Conservation (phyloP, 2,329 filamentous ascomycete species). For the Akanthomyces dipterigenus region DNA sequence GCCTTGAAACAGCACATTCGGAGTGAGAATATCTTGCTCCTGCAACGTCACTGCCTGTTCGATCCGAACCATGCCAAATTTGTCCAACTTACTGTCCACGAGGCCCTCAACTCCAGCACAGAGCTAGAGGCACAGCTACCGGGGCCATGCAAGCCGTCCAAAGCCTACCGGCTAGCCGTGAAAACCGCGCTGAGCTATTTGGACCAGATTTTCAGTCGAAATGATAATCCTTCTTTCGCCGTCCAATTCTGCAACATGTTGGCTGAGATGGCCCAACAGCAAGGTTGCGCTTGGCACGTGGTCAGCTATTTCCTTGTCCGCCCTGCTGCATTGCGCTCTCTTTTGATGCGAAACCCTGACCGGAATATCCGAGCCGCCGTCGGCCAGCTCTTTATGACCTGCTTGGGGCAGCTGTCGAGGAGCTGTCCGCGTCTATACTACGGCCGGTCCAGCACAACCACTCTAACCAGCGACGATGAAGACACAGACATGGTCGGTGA, state of each 20-base stretch:
- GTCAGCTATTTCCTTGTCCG: constrained; percentile 55
- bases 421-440: constrained; percentile 41
- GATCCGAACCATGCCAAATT: constrained; percentile 66
- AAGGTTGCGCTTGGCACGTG: constrained; percentile 50
- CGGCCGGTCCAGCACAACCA: not conserved
- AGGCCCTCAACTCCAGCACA: not conserved
- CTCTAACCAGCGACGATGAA: not conserved
- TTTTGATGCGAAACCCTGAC: constrained; percentile 58
- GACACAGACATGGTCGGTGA: constrained; percentile 7
- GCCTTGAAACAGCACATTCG: constrained; percentile 54
- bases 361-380: constrained; percentile 45
- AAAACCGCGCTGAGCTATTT: constrained; percentile 57
- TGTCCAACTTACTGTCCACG: constrained; percentile 50
- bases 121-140: not conserved
- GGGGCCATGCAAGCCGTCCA: not conserved
- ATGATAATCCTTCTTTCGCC: constrained; percentile 61
- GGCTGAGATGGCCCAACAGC: constrained; percentile 42
- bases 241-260: constrained; percentile 45
- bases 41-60: constrained; percentile 73
- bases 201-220: constrained; percentile 67
- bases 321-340: constrained; percentile 52
- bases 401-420: constrained; percentile 46
- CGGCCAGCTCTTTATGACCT: constrained; percentile 43
- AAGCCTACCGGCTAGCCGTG: constrained; percentile 44
- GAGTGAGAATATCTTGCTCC: constrained; percentile 63